Conservation (phyloP, 495 filamentous ascomycete species). For the Lindgomyces ingoldianus region DNA sequence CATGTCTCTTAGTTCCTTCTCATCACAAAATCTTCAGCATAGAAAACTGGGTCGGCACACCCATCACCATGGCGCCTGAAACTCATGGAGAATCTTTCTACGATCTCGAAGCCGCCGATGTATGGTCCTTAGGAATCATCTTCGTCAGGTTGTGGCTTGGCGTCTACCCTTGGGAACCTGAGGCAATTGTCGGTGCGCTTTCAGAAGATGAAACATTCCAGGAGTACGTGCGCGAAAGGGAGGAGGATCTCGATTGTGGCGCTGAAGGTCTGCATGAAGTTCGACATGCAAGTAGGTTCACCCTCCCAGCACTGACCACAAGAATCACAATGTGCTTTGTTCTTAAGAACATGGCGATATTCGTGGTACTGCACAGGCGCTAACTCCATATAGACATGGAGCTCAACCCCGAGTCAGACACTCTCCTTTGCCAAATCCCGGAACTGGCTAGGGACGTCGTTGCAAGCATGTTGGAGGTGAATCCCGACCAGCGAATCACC, state of each 20-base stretch:
- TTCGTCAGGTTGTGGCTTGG: constrained; percentile 3
- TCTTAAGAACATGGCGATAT: not conserved
- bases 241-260: not conserved
- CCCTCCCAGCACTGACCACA: not conserved
- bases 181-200: not conserved
- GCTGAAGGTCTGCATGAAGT: not conserved
- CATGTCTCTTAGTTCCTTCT: not conserved
- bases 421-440: not conserved
- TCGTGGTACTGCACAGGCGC: not conserved
- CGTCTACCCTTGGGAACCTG: constrained; percentile 10
- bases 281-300: not conserved
- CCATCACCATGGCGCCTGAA: constrained; percentile 10
- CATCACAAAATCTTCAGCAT: not conserved
- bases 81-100: constrained; percentile 4
- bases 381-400: not conserved
- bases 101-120: constrained; percentile 4
- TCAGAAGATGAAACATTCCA: not conserved
- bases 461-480: not conserved
- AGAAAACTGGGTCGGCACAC: constrained; percentile 8
- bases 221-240: not conserved
- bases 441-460: not conserved
- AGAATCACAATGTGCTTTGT: not conserved
- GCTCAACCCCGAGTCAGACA: not conserved
- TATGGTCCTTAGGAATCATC: constrained; percentile 2
- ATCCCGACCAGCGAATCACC: not conserved